phyloP scores from a whole-genome alignment of 331 rosid genomes.

The Phaseolus coccineus region DNA sequence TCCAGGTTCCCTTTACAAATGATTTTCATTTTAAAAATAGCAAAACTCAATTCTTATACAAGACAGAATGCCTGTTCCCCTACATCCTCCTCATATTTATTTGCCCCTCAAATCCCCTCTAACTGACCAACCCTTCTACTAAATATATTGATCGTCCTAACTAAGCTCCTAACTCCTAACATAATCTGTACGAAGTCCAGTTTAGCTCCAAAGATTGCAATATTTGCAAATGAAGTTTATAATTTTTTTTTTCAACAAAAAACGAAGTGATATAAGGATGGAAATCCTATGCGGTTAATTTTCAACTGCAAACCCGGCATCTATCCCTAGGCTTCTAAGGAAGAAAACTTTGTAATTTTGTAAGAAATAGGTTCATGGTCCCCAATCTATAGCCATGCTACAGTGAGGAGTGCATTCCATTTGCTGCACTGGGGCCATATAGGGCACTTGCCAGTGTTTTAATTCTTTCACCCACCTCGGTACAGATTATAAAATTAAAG shows the following conservation, averaged over 20 bases:
- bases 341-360: background rate
- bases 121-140: background rate
- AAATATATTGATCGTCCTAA: background rate
- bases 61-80: background rate
- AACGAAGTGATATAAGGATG: background rate
- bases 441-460: conserved; percentile 37
- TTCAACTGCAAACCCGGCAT: background rate
- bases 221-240: background rate
- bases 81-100: background rate
- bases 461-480: conserved; percentile 49
- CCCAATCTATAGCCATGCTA: conserved; percentile 23
- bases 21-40: background rate
- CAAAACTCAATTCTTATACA: background rate
- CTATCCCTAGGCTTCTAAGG: too few species aligned
- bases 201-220: background rate
- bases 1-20: background rate
- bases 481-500: conserved; percentile 26
- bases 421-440: conserved; percentile 52
- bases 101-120: background rate
- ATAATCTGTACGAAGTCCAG: background rate
- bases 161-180: too few species aligned
- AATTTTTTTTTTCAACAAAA: background rate
- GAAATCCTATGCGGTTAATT: background rate
- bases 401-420: conserved; percentile 42
- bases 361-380: conserved; percentile 42